Percentiles rank a stretch among this genome's conserved stretches.
phyloP scores from a whole-genome alignment of 495 filamentous ascomycete genomes.

The Podospora bellae-mahoneyi region DNA sequence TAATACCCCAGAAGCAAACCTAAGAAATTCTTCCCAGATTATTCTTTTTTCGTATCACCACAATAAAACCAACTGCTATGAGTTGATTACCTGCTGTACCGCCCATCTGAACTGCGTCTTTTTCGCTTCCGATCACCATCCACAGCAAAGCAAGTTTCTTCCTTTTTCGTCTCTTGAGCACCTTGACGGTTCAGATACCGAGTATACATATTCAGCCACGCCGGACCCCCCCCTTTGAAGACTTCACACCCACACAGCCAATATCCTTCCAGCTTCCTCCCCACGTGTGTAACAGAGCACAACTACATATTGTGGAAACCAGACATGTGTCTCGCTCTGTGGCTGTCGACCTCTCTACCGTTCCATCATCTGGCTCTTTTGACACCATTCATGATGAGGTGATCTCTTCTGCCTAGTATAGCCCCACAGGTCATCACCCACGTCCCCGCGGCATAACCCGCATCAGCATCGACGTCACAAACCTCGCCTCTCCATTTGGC shows the following conservation, averaged over 20 bases:
- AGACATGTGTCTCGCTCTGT: not conserved
- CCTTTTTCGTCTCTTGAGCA: not conserved
- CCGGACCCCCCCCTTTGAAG: not conserved
- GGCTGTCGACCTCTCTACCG: not conserved
- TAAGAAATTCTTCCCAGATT: not conserved
- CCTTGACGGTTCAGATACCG: not conserved
- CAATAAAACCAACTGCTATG: not conserved
- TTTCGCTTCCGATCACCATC: not conserved
- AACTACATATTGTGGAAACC: not conserved
- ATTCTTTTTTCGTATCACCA: not conserved
- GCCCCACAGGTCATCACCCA: not conserved
- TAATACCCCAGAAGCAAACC: not conserved
- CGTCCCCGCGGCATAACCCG: not conserved
- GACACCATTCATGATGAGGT: not conserved
- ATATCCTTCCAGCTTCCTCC: slow-evolving; percentile 28
- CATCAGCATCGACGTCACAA: not conserved
- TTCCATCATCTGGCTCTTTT: not conserved
- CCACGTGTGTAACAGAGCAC: slow-evolving; percentile 29
- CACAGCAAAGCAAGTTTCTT: not conserved
- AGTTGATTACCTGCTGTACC: not conserved
- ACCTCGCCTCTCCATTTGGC: not conserved
- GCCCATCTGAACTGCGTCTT: slow-evolving; percentile 2
- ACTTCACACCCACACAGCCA: slow-evolving; percentile 17
- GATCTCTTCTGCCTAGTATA: not conserved
- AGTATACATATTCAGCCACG: not conserved